A percentile compares a stretch with the other conserved stretches of the same genome.
These are phyloP conservation scores for Diddensiella caesifluorescens DNA, from an alignment of 805 yeast genomes.

Conservation along the genomic window DNA sequence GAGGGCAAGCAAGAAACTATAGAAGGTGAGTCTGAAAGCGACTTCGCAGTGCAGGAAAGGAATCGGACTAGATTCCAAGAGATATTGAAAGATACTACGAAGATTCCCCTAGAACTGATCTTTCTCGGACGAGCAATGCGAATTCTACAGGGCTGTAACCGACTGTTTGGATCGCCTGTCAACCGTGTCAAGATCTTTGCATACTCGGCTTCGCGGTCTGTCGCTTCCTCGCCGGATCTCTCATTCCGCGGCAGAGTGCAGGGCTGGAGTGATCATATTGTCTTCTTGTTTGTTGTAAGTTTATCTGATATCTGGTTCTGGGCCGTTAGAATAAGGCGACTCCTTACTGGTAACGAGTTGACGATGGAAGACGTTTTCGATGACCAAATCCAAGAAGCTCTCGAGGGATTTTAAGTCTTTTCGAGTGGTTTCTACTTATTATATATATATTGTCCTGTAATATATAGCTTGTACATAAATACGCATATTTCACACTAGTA, in stretches of 20 bases:
- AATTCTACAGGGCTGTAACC: constrained; percentile 66
- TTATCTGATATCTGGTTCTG: constrained; percentile 14
- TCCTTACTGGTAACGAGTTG: background rate
- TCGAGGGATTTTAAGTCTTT: constrained; percentile 6
- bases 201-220: constrained; percentile 40
- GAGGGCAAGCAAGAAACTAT: constrained; percentile 24
- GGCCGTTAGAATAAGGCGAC: constrained; percentile 6
- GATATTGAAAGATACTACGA: constrained; percentile 56
- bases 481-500: too few relatives aligned
- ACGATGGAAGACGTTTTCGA: constrained; percentile 16
- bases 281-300: constrained; percentile 12
- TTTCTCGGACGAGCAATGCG: constrained; percentile 69
- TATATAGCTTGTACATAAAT: too few relatives aligned
- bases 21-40: constrained; percentile 43
- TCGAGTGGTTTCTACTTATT: background rate
- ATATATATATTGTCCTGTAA: background rate
- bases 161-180: constrained; percentile 64
- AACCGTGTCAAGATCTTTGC: constrained; percentile 64
- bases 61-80: constrained; percentile 45
- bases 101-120: constrained; percentile 60
- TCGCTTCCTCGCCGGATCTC: constrained; percentile 3
- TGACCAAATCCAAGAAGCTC: constrained; percentile 13
- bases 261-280: constrained; percentile 12
- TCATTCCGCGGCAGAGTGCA: constrained; percentile 4
- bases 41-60: constrained; percentile 40